phyloP scores from a whole-genome alignment of 768 basidiomycete genomes.

The Leucocoprinus birnbaumii region DNA sequence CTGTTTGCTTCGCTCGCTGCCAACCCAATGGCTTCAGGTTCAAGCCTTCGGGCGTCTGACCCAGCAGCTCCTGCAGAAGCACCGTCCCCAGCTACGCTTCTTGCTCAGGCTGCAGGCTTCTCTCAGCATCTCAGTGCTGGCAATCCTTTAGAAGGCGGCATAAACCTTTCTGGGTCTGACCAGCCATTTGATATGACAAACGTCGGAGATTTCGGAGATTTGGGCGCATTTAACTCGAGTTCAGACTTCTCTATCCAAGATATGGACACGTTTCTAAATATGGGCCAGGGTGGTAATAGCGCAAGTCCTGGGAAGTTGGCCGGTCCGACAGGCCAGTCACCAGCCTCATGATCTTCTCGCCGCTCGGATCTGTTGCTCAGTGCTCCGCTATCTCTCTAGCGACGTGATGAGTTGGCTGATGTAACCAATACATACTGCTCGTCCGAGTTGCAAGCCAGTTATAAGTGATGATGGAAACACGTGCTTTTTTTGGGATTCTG shows the following conservation, averaged over 20 bases:
- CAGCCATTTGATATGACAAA: conserved; percentile 9
- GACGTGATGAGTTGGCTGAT: too few species aligned
- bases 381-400: too few species aligned
- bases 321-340: background rate
- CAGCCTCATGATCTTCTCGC: background rate
- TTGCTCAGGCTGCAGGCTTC: conserved; percentile 4
- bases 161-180: background rate
- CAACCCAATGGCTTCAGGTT: background rate
- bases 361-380: too few species aligned
- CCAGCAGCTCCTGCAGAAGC: background rate
- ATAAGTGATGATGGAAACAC: too few species aligned
- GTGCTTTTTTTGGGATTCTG: too few species aligned
- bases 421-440: too few species aligned
- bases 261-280: conserved; percentile 53
- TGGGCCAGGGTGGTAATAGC: conserved; percentile 25
- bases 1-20: conserved; percentile 5
- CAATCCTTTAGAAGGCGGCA: background rate
- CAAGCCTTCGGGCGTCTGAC: background rate
- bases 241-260: conserved; percentile 8
- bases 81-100: conserved; percentile 6
- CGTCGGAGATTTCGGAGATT: conserved; percentile 7
- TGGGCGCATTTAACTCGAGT: conserved; percentile 1
- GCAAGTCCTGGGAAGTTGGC: background rate
- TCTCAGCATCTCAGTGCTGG: conserved; percentile 4
- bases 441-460: too few species aligned